phyloP scores from a whole-genome alignment of 1,139 yeast species.

The Protomyces inouyei region DNA sequence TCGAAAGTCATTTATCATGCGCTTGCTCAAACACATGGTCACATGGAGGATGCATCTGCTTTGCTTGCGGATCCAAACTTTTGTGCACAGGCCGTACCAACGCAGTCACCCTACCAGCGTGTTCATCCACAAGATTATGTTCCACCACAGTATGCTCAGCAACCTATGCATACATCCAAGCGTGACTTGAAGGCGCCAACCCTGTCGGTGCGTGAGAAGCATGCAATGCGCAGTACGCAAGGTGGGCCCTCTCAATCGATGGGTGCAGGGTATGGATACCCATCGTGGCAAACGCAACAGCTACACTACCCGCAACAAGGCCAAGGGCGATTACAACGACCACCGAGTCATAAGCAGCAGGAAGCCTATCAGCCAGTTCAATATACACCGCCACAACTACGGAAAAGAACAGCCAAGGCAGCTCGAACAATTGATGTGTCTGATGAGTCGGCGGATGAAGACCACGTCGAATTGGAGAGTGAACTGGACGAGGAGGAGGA shows the following conservation, averaged over 20 bases:
- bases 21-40: conserved; percentile 8
- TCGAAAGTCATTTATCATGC: conserved; percentile 10
- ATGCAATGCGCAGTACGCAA: conserved; percentile 20
- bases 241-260: neutral
- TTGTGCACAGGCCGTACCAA: neutral
- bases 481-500: conserved; percentile 7
- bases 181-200: conserved; percentile 20
- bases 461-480: conserved; percentile 3
- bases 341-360: neutral
- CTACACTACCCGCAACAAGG: conserved; percentile 3
- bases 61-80: conserved; percentile 2
- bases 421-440: conserved; percentile 14
- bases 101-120: neutral
- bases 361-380: neutral
- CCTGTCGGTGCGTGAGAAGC: conserved; percentile 20
- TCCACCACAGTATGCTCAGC: neutral
- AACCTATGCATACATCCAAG: conserved; percentile 1
- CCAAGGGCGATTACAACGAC: neutral
- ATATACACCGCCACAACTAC: conserved; percentile 17
- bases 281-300: neutral
- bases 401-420: conserved; percentile 15
- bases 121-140: neutral
- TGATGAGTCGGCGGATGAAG: conserved; percentile 23
- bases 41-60: conserved; percentile 16
- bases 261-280: neutral